phyloP scores from a whole-genome alignment of 805 yeast genomes.

The Nakazawaea laoshanensis region DNA sequence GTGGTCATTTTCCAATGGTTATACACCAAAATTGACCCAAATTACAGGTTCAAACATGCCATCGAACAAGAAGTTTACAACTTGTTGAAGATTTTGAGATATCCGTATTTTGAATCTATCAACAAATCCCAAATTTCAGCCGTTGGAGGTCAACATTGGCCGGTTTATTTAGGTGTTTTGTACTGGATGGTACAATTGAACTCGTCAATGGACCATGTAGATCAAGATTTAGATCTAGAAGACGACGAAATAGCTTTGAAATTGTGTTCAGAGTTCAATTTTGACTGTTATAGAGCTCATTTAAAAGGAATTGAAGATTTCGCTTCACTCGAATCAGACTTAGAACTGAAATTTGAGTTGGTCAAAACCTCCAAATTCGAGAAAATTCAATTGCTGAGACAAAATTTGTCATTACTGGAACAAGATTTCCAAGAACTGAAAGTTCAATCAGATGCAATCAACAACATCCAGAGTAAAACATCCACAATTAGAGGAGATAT shows the following conservation, averaged over 20 bases:
- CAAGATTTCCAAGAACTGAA: constrained; percentile 31
- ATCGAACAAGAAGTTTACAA: constrained; percentile 71
- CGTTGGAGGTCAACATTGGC: constrained; percentile 89
- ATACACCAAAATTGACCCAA: constrained; percentile 72
- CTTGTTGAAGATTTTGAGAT: constrained; percentile 54
- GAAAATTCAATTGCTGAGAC: constrained; percentile 33
- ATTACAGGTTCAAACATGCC: constrained; percentile 56
- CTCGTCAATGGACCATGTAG: constrained; percentile 22
- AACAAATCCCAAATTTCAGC: constrained; percentile 84
- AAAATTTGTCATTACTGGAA: constrained; percentile 30
- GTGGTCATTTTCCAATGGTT: constrained; percentile 71
- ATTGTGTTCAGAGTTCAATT: constrained; percentile 51
- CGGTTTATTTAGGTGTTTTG: constrained; percentile 69
- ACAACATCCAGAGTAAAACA: constrained; percentile 45
- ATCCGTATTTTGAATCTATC: constrained; percentile 75
- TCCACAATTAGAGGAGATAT: constrained; percentile 65
- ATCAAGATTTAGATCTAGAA: constrained; percentile 12
- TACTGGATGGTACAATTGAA: constrained; percentile 71
- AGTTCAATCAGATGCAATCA: constrained; percentile 36
- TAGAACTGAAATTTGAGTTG: constrained; percentile 45
- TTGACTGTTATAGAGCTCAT: constrained; percentile 60
- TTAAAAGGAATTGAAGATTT: constrained; percentile 55
- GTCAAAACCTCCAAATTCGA: constrained; percentile 39
- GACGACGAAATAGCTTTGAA: constrained; percentile 14
- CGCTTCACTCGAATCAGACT: constrained; percentile 41